These are phyloP conservation scores for Rasamsonia emersonii DNA, from an alignment of 2,329 filamentous ascomycete genomes.

Conservation along the genomic window DNA sequence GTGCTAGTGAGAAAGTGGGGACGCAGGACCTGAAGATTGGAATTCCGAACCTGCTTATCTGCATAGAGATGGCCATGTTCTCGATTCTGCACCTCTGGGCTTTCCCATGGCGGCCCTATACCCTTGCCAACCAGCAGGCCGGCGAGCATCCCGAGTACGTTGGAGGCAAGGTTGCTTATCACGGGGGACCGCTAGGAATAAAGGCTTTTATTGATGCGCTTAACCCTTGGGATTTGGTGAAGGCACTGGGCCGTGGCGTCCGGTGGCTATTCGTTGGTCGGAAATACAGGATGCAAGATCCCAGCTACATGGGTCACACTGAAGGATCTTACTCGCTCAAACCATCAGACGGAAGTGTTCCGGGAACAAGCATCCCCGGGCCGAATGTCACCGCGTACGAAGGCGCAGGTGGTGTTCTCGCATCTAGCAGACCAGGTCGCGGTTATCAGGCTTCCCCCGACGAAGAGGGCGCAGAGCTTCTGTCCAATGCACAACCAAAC, in stretches of 20 bases:
- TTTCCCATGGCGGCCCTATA: slow-evolving; percentile 69
- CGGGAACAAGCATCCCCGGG: slow-evolving; percentile 8
- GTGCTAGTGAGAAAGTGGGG: slow-evolving; percentile 53
- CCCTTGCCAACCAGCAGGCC: slow-evolving; percentile 37
- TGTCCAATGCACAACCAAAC: slow-evolving; percentile 31
- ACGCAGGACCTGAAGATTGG: slow-evolving; percentile 73
- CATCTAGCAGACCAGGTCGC: slow-evolving; percentile 13
- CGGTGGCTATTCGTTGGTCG: slow-evolving; percentile 73
- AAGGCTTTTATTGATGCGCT: slow-evolving; percentile 62
- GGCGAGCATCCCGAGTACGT: slow-evolving; percentile 36
- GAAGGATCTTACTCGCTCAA: slow-evolving; percentile 22
- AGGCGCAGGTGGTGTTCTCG: slow-evolving; percentile 16
- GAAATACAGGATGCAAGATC: slow-evolving; percentile 38
- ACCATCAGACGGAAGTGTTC: slow-evolving; percentile 8
- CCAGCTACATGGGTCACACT: slow-evolving; percentile 27
- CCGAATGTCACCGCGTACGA: slow-evolving; percentile 13
- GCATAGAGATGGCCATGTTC: slow-evolving; percentile 78
- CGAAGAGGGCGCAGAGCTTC: slow-evolving; percentile 31
- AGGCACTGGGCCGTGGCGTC: slow-evolving; percentile 67
- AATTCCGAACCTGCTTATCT: slow-evolving; percentile 68
- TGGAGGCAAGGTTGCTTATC: slow-evolving; percentile 44
- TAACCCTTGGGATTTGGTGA: slow-evolving; percentile 76
- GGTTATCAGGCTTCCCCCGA: slow-evolving; percentile 18
- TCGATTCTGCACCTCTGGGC: slow-evolving; percentile 71
- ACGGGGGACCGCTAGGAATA: slow-evolving; percentile 57